phyloP scores from a whole-genome alignment of 768 basidiomycete species.

The Steccherinum ochraceum region DNA sequence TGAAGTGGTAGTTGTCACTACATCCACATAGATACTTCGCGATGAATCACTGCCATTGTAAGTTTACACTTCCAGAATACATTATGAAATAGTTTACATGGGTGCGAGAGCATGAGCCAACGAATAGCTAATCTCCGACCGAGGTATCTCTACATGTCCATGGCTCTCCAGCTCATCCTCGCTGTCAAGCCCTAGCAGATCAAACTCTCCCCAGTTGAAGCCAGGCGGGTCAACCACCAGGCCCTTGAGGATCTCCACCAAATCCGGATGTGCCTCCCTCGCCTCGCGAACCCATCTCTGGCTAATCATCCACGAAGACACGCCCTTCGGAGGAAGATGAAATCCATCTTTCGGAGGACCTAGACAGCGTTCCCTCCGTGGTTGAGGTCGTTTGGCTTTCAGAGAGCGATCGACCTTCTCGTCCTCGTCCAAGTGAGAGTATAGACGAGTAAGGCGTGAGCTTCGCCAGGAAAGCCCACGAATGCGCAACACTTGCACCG shows the following conservation, averaged over 20 bases:
- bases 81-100: neutral
- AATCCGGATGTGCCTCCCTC: slow-evolving; percentile 39
- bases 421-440: slow-evolving; percentile 52
- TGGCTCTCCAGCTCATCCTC: slow-evolving; percentile 29
- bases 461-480: slow-evolving; percentile 69
- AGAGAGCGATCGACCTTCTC: slow-evolving; percentile 37
- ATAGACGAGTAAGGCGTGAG: slow-evolving; percentile 53
- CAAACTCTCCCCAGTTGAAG: slow-evolving; percentile 45
- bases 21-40: too few relatives aligned
- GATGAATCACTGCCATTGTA: neutral
- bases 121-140: slow-evolving; percentile 3
- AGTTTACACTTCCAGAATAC: too few relatives aligned
- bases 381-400: slow-evolving; percentile 39
- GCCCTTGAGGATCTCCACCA: slow-evolving; percentile 35
- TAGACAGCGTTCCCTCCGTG: slow-evolving; percentile 45
- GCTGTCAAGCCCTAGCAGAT: slow-evolving; percentile 51
- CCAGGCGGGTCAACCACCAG: slow-evolving; percentile 40
- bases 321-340: slow-evolving; percentile 54
- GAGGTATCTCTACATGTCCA: slow-evolving; percentile 4
- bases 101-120: slow-evolving; percentile 8
- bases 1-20: neutral
- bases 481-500: slow-evolving; percentile 39
- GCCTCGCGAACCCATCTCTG: slow-evolving; percentile 49
- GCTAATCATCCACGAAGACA: slow-evolving; percentile 74
- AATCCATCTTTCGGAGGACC: slow-evolving; percentile 55